phyloP scores from a whole-genome alignment of 2,329 filamentous ascomycete genomes.

The Aspergillus sp. region DNA sequence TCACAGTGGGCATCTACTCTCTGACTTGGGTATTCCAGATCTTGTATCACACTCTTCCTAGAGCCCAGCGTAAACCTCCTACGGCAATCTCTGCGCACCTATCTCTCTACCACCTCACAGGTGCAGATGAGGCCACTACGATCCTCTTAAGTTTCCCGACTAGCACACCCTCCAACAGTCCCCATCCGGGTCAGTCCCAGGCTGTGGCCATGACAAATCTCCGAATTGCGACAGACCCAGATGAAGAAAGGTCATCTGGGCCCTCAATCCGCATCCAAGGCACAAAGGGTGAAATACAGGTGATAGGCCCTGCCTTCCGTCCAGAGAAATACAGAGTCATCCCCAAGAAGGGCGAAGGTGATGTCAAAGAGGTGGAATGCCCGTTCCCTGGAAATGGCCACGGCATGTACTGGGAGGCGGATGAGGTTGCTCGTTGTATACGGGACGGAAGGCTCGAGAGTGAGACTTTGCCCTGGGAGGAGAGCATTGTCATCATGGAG shows the following conservation, averaged over 20 bases:
- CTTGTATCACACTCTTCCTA: slow-evolving; percentile 73
- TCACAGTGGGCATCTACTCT: slow-evolving; percentile 73
- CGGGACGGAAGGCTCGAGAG: slow-evolving; percentile 75
- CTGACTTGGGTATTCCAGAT: slow-evolving; percentile 89
- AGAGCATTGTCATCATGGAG: slow-evolving; percentile 84
- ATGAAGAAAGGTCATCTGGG: slow-evolving; percentile 54
- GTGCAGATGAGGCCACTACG: slow-evolving; percentile 72
- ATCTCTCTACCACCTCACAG: slow-evolving; percentile 66
- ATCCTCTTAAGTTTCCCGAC: slow-evolving; percentile 72
- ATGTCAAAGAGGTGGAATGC: slow-evolving; percentile 36
- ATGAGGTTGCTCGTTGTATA: slow-evolving; percentile 70
- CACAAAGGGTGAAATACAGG: slow-evolving; percentile 74
- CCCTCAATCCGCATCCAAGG: slow-evolving; percentile 77
- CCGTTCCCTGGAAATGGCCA: slow-evolving; percentile 58
- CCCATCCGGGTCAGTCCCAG: slow-evolving; percentile 51
- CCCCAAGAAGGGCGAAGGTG: slow-evolving; percentile 44
- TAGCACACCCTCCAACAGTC: slow-evolving; percentile 38
- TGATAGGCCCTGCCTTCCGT: slow-evolving; percentile 66
- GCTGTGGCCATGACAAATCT: slow-evolving; percentile 67
- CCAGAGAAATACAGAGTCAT: slow-evolving; percentile 64
- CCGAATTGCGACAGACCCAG: slow-evolving; percentile 58
- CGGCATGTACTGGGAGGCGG: slow-evolving; percentile 87
- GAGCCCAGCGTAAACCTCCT: slow-evolving; percentile 60
- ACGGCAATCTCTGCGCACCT: slow-evolving; percentile 61
- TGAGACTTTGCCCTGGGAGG: slow-evolving; percentile 62